phyloP scores from a whole-genome alignment of 2,329 filamentous ascomycete species.

The Davidsoniella australis region DNA sequence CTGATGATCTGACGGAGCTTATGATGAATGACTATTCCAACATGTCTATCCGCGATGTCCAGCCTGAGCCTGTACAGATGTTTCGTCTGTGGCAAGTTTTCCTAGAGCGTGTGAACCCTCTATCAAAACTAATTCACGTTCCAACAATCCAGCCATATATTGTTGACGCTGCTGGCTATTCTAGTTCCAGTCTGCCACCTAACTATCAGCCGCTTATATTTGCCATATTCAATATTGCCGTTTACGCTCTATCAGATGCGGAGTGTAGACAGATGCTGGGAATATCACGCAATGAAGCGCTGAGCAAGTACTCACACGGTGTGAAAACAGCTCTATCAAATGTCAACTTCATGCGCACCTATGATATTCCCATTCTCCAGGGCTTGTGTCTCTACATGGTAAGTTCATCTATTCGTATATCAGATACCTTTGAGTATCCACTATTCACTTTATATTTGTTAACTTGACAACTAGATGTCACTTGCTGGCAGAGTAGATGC shows the following conservation, averaged over 20 bases:
- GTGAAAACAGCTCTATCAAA: constrained; percentile 32
- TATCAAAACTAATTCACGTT: constrained; percentile 56
- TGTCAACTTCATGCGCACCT: constrained; percentile 39
- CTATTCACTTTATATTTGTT: background rate
- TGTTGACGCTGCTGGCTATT: constrained; percentile 42
- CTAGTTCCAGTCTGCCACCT: constrained; percentile 30
- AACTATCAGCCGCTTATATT: constrained; percentile 46
- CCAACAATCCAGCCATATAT: constrained; percentile 50
- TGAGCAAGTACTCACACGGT: constrained; percentile 34
- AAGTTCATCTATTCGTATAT: constrained; percentile 12
- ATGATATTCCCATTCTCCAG: constrained; percentile 41
- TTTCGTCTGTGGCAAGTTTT: constrained; percentile 61
- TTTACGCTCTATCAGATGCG: constrained; percentile 34
- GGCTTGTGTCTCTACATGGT: constrained; percentile 42
- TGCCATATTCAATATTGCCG: constrained; percentile 46
- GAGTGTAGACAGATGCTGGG: constrained; percentile 39
- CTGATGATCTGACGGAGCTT: constrained; percentile 35
- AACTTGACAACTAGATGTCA: constrained; percentile 27
- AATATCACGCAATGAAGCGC: constrained; percentile 29
- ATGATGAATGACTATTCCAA: constrained; percentile 28
- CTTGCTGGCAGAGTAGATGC: constrained; percentile 40
- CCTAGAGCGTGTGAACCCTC: constrained; percentile 55
- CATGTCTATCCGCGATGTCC: constrained; percentile 31
- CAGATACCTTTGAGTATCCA: background rate
- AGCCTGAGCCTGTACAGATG: constrained; percentile 48